Base-by-base conservation (phyloP, 116 monocot species). In the Iris pallida region DNA sequence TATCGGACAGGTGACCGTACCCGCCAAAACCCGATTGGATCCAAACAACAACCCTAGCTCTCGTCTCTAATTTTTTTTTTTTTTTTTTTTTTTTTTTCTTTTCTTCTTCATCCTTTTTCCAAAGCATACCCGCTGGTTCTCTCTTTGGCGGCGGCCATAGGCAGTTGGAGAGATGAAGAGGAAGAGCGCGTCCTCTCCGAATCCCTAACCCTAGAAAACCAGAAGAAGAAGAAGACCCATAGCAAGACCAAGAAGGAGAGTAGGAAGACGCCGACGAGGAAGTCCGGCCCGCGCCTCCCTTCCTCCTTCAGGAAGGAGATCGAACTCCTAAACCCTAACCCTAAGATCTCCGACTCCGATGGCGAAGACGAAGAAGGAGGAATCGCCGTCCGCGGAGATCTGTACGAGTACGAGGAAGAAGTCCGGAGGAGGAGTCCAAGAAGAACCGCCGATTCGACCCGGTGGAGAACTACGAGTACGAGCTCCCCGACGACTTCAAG, bases 391-490 rank as follows among this genome's bases (percentile, higher is more conserved):
- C 14, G 43, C 61, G 63, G 47, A 8, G 79, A 96, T 49, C 64
- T 86, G 1, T 96, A 91, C 59, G 96, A 96, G 75, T 89, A 89
- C 69, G 89, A 92, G 63, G 93, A 92, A 73, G 58, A 57, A 61
- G 47, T 83, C 13, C 96, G 0, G 74, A 81, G 71, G 96, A 96
- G 89, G 96, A 96, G 68, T 48, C 80, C n/a, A 68, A 54, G 65
- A 92, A 87, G 72, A 96, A 96, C 70, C 82, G 92, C 8, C 76
- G 96, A 30, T 96, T 75, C 61, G 96, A 96, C 60, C 75, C 69
- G 2, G 96, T 96, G 18, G 96, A 96, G 15, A 87, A 89, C 55
- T 87, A 86, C 59, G 96, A 92, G 79, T 91, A 92, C 45, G 92
- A 96, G 79, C 78, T 96, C 18, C 92, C 92, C 4, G 75, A 79